Base-by-base conservation (phyloP, 805 yeast genomes). In the Nematodospora valgi region DNA sequence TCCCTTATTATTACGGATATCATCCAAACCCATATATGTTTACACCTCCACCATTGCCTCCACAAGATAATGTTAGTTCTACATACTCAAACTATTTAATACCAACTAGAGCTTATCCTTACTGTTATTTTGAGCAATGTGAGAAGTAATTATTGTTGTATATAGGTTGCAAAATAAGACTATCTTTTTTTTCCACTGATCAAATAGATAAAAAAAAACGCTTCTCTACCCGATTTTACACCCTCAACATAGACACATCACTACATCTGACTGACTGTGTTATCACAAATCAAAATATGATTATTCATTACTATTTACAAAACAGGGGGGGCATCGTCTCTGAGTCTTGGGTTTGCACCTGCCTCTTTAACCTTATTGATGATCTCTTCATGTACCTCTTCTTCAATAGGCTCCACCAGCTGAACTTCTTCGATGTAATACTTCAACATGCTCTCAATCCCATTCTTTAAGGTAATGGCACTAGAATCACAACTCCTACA, bases 401-500 rank as follows among this genome's bases (percentile, higher is more conserved):
- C 78, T 7, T 72, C 77, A 3, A 71, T 58, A 30, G 70, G 77
- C 44, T 62, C 70, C 6, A 80, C 86, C 32, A 67, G 64, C 41
- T 70, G 68, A 13, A 80, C 86, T 47, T 80, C 87, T 39, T 80
- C 86, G 22, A 80, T 74, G 52, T 80, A 80, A 55, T 78, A 76
- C 48, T 76, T 80, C 56, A 80, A 59, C 87, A 80, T 80, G 28
- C 79, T 68, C 52, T 80, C 86, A 32, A 80, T 80, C 15, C 87
- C 87, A 42, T 74, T 74, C 44, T 78, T 79, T 48, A 80, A 65
- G 1, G 87, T 80, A 21, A 78, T 80, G 27, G 79, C 74, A 36
- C 80, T 73, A 13, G 80, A 68, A 45, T 80, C 82, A 50, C 87
- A 80, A n/a, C 83, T 74, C 50, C 84, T 70, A 52, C 87, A 80